These are phyloP conservation scores for Elongisporangium senticosum DNA, from an alignment of 352 stramenopile species.

Conservation along the genomic window DNA sequence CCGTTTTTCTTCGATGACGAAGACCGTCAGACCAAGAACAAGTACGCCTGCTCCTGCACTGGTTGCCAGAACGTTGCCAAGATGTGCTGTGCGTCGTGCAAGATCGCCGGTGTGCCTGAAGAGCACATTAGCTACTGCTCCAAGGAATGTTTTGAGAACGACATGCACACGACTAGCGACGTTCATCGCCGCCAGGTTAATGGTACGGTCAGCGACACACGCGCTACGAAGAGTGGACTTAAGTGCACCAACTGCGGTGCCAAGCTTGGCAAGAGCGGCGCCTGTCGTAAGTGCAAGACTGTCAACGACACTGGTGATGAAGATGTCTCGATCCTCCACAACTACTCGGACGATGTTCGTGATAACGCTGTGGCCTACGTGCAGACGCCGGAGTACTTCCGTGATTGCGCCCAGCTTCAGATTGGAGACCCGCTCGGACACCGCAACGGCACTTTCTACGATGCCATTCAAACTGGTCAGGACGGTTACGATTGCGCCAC, in stretches of 20 bases:
- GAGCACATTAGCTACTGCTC: constrained; percentile 85
- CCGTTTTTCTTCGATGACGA: constrained; percentile 87
- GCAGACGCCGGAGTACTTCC: constrained; percentile 82
- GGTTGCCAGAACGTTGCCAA: constrained; percentile 79
- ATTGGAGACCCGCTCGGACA: constrained; percentile 78
- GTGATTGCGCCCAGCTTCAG: constrained; percentile 77
- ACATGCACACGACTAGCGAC: constrained; percentile 68
- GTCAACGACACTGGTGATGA: constrained; percentile 38
- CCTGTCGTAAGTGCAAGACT: constrained; percentile 77
- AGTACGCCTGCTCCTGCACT: constrained; percentile 68
- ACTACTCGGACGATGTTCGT: constrained; percentile 76
- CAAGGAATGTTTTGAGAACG: constrained; percentile 84
- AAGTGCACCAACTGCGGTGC: constrained; percentile 67
- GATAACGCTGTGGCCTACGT: constrained; percentile 80
- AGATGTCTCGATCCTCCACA: constrained; percentile 59
- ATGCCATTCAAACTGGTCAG: constrained; percentile 79
- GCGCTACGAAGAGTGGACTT: constrained; percentile 65
- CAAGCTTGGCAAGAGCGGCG: constrained; percentile 65
- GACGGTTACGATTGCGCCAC: constrained; percentile 80
- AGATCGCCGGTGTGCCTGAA: constrained; percentile 79
- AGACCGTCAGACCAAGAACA: constrained; percentile 71
- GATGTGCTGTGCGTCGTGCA: constrained; percentile 82
- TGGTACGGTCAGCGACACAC: constrained; percentile 68
- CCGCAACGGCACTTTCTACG: constrained; percentile 80
- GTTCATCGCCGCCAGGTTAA: constrained; percentile 82